Conservation (phyloP, 495 filamentous ascomycete genomes). For the Neurospora sp. region DNA sequence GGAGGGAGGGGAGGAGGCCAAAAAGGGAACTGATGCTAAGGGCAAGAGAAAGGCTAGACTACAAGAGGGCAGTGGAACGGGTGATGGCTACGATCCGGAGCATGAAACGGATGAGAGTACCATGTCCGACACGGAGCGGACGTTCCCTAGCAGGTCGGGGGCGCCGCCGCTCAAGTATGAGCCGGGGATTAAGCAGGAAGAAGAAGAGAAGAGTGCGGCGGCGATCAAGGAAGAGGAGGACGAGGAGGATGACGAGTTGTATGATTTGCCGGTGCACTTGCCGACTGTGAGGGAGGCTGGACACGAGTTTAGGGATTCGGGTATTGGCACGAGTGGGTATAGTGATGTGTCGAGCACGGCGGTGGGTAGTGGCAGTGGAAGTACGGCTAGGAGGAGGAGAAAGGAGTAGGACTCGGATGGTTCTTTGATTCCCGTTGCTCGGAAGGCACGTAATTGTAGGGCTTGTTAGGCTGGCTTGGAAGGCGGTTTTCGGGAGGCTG, state of each 20-base stretch:
- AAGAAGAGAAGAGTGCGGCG: neutral
- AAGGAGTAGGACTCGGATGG: neutral
- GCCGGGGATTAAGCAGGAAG: neutral
- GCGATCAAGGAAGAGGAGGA: constrained; percentile 21
- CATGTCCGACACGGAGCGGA: constrained; percentile 29
- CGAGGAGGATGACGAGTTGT: constrained; percentile 4
- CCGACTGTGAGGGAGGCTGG: constrained; percentile 22
- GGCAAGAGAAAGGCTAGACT: neutral
- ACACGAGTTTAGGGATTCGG: constrained; percentile 27
- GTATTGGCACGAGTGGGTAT: constrained; percentile 36
- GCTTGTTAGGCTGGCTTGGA: neutral
- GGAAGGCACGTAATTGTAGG: neutral
- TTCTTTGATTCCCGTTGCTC: neutral
- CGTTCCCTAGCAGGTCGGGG: constrained; percentile 46
- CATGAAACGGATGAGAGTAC: constrained; percentile 20
- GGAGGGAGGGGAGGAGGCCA: neutral
- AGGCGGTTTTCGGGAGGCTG: too few species aligned
- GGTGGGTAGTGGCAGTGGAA: neutral
- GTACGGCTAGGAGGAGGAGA: constrained; percentile 7
- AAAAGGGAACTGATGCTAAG: neutral
- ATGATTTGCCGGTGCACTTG: constrained; percentile 1
- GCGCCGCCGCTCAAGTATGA: constrained; percentile 39
- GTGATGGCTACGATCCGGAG: neutral
- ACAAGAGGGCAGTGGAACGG: neutral
- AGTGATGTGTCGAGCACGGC: constrained; percentile 21